Percentiles rank a stretch among this genome's conserved stretches.
phyloP scores from a whole-genome alignment of 352 stramenopile species.

The Globisporangium lucens region DNA sequence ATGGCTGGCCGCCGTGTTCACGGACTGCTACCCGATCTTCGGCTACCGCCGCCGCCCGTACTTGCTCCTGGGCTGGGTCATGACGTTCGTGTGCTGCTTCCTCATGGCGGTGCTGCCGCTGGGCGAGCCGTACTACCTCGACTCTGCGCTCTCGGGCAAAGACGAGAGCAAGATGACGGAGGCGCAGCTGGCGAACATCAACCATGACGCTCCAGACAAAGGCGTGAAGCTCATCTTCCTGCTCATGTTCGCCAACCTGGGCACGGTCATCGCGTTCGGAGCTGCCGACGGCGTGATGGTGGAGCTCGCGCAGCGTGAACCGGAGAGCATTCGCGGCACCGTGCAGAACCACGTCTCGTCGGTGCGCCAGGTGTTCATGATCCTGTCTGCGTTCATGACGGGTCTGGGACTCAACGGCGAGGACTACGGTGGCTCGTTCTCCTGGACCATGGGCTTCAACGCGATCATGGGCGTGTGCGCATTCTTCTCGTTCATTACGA shows the following conservation, averaged over 20 bases:
- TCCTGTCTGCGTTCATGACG: conserved; percentile 41
- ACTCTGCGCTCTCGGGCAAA: conserved; percentile 23
- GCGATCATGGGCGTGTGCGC: conserved; percentile 43
- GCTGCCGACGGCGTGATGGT: conserved; percentile 65
- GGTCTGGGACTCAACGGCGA: conserved; percentile 41
- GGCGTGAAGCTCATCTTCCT: conserved; percentile 55
- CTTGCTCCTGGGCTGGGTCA: conserved; percentile 59
- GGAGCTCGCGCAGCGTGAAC: conserved; percentile 50
- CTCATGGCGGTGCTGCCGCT: conserved; percentile 48
- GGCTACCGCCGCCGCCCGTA: conserved; percentile 80
- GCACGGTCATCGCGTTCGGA: conserved; percentile 73
- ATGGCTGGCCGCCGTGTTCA: conserved; percentile 63
- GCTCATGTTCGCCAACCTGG: conserved; percentile 70
- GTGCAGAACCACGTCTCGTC: conserved; percentile 38
- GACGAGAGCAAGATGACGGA: conserved; percentile 28
- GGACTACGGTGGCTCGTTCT: conserved; percentile 49
- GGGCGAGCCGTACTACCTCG: conserved; percentile 42
- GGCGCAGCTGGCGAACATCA: conserved; percentile 34
- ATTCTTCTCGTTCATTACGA: conserved; percentile 32
- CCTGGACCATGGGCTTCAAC: conserved; percentile 54
- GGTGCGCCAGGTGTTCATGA: conserved; percentile 32
- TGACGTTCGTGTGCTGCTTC: conserved; percentile 39
- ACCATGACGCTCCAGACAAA: conserved; percentile 33
- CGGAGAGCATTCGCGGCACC: conserved; percentile 36
- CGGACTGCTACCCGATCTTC: conserved; percentile 78